These are phyloP conservation scores for Claviceps sp. DNA, from an alignment of 2,329 filamentous ascomycete species.

Conservation along the genomic window DNA sequence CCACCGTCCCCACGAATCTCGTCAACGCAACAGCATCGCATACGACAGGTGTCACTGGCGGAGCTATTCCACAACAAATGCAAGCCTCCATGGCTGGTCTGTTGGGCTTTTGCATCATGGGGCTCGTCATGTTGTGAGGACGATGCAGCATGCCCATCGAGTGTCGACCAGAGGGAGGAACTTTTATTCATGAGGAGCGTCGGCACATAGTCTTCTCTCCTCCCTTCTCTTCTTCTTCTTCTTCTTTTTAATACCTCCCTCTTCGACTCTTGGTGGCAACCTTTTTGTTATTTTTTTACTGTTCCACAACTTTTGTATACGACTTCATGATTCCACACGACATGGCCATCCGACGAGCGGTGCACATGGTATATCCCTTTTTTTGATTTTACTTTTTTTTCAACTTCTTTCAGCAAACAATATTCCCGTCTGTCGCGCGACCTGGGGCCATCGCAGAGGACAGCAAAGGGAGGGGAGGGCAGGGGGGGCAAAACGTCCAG, in stretches of 20 bases:
- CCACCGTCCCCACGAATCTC: conserved; percentile 6
- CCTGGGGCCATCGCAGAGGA: neutral
- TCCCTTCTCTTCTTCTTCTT: neutral
- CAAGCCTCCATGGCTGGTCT: conserved; percentile 21
- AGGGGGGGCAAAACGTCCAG: neutral
- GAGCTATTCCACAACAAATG: conserved; percentile 20
- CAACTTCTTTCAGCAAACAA: neutral
- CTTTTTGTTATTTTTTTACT: neutral
- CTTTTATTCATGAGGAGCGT: neutral
- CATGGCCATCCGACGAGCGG: conserved; percentile 2
- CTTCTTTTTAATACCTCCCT: neutral
- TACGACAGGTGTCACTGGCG: conserved; percentile 18
- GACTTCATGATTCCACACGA: conserved; percentile 5
- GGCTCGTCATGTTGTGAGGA: conserved; percentile 20
- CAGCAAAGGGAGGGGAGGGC: neutral
- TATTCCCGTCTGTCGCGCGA: neutral
- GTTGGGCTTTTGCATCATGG: conserved; percentile 24
- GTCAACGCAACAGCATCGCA: conserved; percentile 16
- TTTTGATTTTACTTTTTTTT: neutral
- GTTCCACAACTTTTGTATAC: conserved; percentile 1
- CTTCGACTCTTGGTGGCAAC: neutral
- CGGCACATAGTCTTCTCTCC: neutral
- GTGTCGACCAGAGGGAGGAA: neutral
- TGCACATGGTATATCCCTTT: neutral
- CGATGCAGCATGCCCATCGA: neutral